Evolutionary conservation across 2,329 filamentous ascomycete species (phyloP).

Genomic region (Neonectria punicea): DNA sequence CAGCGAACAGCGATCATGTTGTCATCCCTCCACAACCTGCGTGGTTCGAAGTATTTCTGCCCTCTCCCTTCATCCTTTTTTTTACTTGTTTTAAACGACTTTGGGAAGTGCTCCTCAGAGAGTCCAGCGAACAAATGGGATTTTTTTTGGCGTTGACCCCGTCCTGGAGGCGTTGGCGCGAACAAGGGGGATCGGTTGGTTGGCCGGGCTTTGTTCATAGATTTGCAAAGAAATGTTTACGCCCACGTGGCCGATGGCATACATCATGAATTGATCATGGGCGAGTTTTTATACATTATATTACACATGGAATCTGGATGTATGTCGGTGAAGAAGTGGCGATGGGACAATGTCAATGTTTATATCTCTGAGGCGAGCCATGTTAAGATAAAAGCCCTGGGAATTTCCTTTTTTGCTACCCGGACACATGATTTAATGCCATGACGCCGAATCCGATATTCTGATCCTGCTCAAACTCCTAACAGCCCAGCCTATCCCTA

Average conservation of each 20-base stretch:
- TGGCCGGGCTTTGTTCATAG: constrained; percentile 35
- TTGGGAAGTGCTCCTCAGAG: constrained; percentile 27
- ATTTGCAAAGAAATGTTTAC: constrained; percentile 39
- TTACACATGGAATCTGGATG: not conserved
- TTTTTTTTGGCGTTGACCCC: constrained; percentile 32
- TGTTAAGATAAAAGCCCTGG: not conserved
- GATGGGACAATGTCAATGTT: not conserved
- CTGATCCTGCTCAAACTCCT: constrained; percentile 14
- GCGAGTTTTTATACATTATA: constrained; percentile 15
- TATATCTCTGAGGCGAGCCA: not conserved
- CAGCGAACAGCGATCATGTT: constrained; percentile 4
- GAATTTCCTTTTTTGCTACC: not conserved
- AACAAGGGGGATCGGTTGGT: constrained; percentile 29
- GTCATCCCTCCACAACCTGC: not conserved
- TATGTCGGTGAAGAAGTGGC: not conserved
- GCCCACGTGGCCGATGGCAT: constrained; percentile 29
- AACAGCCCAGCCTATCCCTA: not conserved
- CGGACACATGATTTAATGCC: constrained; percentile 21
- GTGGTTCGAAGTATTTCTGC: constrained; percentile 9
- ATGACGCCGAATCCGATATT: constrained; percentile 34
- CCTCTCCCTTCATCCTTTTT: constrained; percentile 28
- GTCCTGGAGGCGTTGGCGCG: constrained; percentile 35
- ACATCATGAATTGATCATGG: constrained; percentile 34
- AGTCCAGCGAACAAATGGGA: constrained; percentile 29
- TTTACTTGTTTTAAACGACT: constrained; percentile 24